phyloP scores from a whole-genome alignment of 2,329 filamentous ascomycete genomes.

The Trichoderma atrobrunneum region DNA sequence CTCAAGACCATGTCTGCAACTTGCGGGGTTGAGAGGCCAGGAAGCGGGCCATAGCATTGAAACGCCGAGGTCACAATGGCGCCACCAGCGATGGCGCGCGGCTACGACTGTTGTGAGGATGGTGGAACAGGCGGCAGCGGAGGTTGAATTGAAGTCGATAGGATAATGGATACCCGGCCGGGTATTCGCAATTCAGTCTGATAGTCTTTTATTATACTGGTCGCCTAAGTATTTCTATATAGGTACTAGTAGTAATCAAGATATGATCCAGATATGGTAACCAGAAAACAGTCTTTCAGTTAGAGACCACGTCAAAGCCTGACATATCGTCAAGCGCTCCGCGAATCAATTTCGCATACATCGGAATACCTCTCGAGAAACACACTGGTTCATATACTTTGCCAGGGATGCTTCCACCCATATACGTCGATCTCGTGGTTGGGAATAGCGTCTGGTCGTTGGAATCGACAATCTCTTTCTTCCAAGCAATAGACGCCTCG shows the following conservation, averaged over 20 bases:
- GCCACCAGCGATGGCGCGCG: too few relatives aligned
- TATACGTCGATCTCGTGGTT: slow-evolving; percentile 50
- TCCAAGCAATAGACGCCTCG: slow-evolving; percentile 49
- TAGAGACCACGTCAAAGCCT: slow-evolving; percentile 34
- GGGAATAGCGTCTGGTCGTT: slow-evolving; percentile 49
- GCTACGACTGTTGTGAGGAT: too few relatives aligned
- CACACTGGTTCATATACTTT: slow-evolving; percentile 52
- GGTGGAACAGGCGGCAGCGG: too few relatives aligned
- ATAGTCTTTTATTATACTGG: not conserved
- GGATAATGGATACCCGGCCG: too few relatives aligned
- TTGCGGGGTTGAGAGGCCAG: too few relatives aligned
- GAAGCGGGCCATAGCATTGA: too few relatives aligned
- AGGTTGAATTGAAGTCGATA: too few relatives aligned
- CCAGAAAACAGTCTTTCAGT: not conserved
- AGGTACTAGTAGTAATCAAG: not conserved
- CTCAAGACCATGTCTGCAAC: too few relatives aligned
- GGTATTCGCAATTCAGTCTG: too few relatives aligned
- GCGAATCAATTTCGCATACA: slow-evolving; percentile 35
- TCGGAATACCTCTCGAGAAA: slow-evolving; percentile 42
- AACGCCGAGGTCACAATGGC: too few relatives aligned
- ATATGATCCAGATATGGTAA: not conserved
- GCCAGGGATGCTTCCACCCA: slow-evolving; percentile 54
- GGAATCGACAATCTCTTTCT: slow-evolving; percentile 45
- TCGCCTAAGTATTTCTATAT: not conserved
- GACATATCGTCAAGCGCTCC: slow-evolving; percentile 35